Base-by-base conservation (phyloP, 805 yeast species). In the Suhomyces canberraensis region DNA sequence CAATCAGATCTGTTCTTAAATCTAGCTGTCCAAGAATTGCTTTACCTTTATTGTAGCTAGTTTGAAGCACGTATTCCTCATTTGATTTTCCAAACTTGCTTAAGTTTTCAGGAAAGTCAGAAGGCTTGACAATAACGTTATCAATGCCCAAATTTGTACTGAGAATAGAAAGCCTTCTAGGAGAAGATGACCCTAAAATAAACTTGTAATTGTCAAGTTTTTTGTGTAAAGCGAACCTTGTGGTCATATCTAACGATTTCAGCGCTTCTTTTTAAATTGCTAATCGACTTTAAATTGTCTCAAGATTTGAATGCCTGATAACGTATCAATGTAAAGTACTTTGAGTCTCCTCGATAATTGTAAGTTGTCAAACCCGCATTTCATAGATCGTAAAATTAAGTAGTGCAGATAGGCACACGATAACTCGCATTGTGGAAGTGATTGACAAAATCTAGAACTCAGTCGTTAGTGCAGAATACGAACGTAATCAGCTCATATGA, bases 181-280 rank as follows among this genome's bases (percentile, higher is more conserved):
- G 91, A 0, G 97, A 90, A 1, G 84, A 74, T 2, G 96, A 87
- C 0, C 95, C 96, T 5, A 91, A 69, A 4, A 87, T 64, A 17
- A 90, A 63, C 3, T 57, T 51, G 43, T 40, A 44, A 27, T 39
- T 31, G 4, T 35, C 9, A 7, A 61, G 29, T 28, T 46, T 50
- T 1, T 51, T 43, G 40, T 54, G 60, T 4, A 68, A n/a, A 8
- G 38, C 22, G n/a, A n/a, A n/a, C n/a, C n/a, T n/a, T n/a, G n/a
- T n/a, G n/a, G n/a, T n/a, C n/a, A n/a, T n/a, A n/a, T n/a, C n/a
- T n/a, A n/a, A n/a, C n/a, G n/a, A n/a, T n/a, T n/a, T n/a, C n/a
- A n/a, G n/a, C 11, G 11, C 25, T 11, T 21, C 25, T 21, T 21
- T 21, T 21, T 21, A 8, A 21, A 21, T 21, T 8, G 25, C 25